Conservation (phyloP, 2,329 filamentous ascomycete genomes). For the Corniculantispora saksenae region DNA sequence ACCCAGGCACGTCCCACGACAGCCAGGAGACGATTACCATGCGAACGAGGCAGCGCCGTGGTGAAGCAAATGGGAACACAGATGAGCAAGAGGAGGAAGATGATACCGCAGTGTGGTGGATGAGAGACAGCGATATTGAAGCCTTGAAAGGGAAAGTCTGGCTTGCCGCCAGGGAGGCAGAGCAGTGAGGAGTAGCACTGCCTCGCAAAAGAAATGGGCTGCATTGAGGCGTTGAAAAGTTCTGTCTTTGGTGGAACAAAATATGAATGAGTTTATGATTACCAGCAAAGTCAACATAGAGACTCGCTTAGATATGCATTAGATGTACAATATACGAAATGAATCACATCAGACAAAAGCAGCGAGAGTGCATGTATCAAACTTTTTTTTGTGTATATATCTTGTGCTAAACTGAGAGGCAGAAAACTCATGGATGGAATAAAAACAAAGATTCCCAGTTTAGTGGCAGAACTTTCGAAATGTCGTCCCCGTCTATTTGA, state of each 20-base stretch:
- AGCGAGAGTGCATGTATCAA: slow-evolving; percentile 7
- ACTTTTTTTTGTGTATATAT: slow-evolving; percentile 17
- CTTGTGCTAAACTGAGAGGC: slow-evolving; percentile 7
- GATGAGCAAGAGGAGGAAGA: slow-evolving; percentile 27
- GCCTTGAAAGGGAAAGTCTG: slow-evolving; percentile 56
- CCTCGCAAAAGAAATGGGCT: neutral
- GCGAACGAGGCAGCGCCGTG: slow-evolving; percentile 21
- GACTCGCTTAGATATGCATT: neutral
- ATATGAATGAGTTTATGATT: slow-evolving; percentile 11
- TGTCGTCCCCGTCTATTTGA: neutral
- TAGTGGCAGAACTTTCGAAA: neutral
- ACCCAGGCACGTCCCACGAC: slow-evolving; percentile 28
- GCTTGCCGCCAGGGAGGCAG: slow-evolving; percentile 45
- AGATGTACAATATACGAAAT: neutral
- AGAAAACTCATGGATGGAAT: slow-evolving; percentile 8
- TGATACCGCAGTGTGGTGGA: slow-evolving; percentile 50
- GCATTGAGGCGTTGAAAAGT: neutral
- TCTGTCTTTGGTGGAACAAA: neutral
- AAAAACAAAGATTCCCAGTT: slow-evolving; percentile 5
- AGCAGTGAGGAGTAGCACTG: slow-evolving; percentile 25
- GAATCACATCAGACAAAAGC: neutral
- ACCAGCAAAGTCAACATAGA: neutral
- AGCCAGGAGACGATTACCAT: slow-evolving; percentile 37
- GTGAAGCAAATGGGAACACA: slow-evolving; percentile 26
- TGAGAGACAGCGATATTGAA: slow-evolving; percentile 57